phyloP scores from a whole-genome alignment of 208 protist genomes.

The Trypanosoma avium region DNA sequence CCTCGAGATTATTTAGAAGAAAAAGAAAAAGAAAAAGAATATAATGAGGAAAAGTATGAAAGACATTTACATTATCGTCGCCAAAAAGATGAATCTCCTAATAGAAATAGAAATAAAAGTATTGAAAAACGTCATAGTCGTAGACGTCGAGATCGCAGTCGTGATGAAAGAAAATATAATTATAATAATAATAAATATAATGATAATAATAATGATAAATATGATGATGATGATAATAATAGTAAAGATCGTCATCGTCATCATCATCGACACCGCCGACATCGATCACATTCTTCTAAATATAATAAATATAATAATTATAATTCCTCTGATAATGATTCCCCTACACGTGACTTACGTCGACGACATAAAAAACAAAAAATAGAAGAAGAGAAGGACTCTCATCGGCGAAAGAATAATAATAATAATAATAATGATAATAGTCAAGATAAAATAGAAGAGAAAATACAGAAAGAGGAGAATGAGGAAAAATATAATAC shows the following conservation, averaged over 20 bases:
- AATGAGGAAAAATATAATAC: background rate
- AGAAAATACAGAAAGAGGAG: background rate
- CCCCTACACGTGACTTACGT: background rate
- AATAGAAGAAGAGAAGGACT: background rate
- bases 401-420: background rate
- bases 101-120: too few relatives aligned
- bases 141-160: background rate
- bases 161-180: too few relatives aligned
- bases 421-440: constrained; percentile 6
- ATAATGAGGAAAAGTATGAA: too few relatives aligned
- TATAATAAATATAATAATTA: background rate
- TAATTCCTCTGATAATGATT: background rate
- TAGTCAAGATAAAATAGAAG: background rate
- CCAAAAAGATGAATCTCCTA: too few relatives aligned
- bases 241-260: constrained; percentile 10
- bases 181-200: background rate
- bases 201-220: constrained; percentile 3
- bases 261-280: constrained; percentile 11
- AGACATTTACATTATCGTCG: too few relatives aligned
- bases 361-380: background rate
- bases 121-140: background rate
- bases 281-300: background rate
- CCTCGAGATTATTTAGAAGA: too few relatives aligned
- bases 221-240: background rate
- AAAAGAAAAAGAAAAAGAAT: too few relatives aligned